Base-by-base conservation (phyloP, 345 rosid genomes). In the Populus alba region DNA sequence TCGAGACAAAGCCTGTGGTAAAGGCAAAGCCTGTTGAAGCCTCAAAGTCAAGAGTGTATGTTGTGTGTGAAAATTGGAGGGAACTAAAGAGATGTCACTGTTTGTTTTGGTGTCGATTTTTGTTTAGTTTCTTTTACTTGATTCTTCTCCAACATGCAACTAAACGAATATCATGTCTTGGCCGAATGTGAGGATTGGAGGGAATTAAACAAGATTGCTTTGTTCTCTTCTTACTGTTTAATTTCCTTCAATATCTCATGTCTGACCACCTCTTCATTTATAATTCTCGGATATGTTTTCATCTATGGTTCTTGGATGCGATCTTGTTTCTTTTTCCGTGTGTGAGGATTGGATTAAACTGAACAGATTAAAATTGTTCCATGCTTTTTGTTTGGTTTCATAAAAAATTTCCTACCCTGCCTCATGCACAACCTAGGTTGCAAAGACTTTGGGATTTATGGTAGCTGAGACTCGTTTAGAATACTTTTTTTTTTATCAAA, bases 11-110 rank as follows among this genome's bases (percentile, higher is more conserved):
- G 22, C 39, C 71, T 68, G 10, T 68, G 71, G 20, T 4, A n/a
- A 1, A 18, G 25, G 33, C 33, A 70, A 23, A 41, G 35, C n/a
- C 33, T 1, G 53, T 5, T 31, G 20, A 18, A 51, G 62, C 10
- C 39, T 27, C 16, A 27, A 4, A 49, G 39, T 49, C 25, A 35
- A 4, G 20, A 29, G 23, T 25, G 25, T 6, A 23, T n/a, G 63
- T 18, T 72, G 75, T 22, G 33, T 33, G 75, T 53, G 75, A 72
- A 55, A 72, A 37, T 72, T 55, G 49, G 49, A 55, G 49, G 31
- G 27, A 55, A 37, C 31, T 55, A 55, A 57, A 72, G 47, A 55
- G 37, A 53, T 33, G 33, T 10, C 49, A 72, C 51, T 13, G 18
- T 47, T 47, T 47, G 17, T 72, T 53, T 5, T 72, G 43, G 15